These are phyloP conservation scores for Monilinia laxa DNA, from an alignment of 2,329 filamentous ascomycete species.

Conservation along the genomic window DNA sequence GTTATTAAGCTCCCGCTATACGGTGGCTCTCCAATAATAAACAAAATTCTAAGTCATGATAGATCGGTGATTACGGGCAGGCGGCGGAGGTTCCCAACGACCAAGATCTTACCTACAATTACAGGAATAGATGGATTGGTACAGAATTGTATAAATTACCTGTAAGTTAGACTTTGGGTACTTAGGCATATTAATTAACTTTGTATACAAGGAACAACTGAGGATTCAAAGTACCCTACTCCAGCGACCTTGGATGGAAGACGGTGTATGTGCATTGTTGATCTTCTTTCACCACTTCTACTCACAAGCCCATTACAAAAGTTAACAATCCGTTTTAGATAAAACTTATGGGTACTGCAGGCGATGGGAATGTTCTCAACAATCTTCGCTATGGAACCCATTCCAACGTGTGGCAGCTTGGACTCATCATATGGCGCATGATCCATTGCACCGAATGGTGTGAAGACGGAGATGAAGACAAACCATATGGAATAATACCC, in stretches of 20 bases:
- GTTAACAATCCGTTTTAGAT: not conserved
- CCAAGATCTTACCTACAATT: not conserved
- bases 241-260: conserved; percentile 17
- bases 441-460: conserved; percentile 3
- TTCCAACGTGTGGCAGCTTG: conserved; percentile 15
- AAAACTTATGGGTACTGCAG: not conserved
- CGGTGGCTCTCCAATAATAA: not conserved
- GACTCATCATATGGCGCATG: conserved; percentile 7
- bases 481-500: not conserved
- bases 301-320: not conserved
- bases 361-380: conserved; percentile 13
- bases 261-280: not conserved
- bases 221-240: not conserved
- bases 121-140: not conserved
- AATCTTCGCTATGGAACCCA: conserved; percentile 11
- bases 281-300: not conserved
- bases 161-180: not conserved
- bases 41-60: not conserved
- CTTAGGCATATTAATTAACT: not conserved
- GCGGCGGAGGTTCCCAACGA: not conserved
- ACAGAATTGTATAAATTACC: conserved; percentile 6
- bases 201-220: conserved; percentile 10
- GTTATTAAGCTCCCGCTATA: not conserved
- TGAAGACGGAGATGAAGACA: not conserved
- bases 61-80: conserved; percentile 13